Conservation (phyloP, 1,284 basidiomycete species). For the Hymenochaete sp. region DNA sequence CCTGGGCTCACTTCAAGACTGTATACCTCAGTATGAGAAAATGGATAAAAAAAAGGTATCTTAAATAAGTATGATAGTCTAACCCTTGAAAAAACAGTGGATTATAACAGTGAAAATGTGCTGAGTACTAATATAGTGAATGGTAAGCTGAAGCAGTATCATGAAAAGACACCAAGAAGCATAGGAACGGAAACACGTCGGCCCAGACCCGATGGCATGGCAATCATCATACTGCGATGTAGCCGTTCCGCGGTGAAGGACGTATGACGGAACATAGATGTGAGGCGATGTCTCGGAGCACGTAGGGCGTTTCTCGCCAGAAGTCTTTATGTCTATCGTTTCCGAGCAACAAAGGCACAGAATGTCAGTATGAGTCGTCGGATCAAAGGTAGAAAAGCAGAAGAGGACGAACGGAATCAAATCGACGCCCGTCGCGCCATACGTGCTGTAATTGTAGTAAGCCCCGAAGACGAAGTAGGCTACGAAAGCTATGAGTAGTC, state of each 20-base stretch:
- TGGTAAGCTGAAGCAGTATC: background rate
- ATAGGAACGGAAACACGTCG: background rate
- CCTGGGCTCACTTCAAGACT: too few species aligned
- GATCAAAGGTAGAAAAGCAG: constrained; percentile 1
- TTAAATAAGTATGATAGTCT: too few species aligned
- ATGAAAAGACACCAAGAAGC: background rate
- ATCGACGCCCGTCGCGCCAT: constrained; percentile 71
- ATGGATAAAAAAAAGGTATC: too few species aligned
- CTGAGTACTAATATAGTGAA: too few species aligned
- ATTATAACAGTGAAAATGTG: too few species aligned
- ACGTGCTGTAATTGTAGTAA: constrained; percentile 78
- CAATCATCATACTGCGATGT: constrained; percentile 54
- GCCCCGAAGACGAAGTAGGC: constrained; percentile 69
- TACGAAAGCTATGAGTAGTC: constrained; percentile 54
- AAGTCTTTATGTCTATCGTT: constrained; percentile 69
- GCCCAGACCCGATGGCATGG: background rate
- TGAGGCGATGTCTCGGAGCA: constrained; percentile 65
- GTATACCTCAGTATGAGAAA: too few species aligned
- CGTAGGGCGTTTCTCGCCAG: constrained; percentile 80
- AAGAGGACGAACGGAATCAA: constrained; percentile 60
- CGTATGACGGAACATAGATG: constrained; percentile 68
- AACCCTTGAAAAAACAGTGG: too few species aligned
- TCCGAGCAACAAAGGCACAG: constrained; percentile 10
- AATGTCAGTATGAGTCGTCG: constrained; percentile 12
- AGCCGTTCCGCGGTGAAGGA: constrained; percentile 58